Conservation (phyloP, 129 eudicot genomes). For the Apium graveolens region DNA sequence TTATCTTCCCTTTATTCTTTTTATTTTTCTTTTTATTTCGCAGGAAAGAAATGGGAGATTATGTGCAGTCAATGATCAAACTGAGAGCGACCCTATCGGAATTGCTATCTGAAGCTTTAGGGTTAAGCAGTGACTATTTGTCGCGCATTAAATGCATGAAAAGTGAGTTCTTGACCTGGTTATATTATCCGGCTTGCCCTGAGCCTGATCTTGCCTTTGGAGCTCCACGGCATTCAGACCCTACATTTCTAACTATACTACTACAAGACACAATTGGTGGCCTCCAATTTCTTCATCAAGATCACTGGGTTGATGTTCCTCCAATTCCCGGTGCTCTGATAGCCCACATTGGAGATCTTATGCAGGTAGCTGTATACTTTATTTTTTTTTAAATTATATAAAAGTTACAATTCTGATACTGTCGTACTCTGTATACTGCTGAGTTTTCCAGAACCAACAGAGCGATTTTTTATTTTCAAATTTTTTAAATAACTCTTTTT, state of each 20-base stretch:
- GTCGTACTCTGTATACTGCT: not conserved
- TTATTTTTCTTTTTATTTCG: not conserved
- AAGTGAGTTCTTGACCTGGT: constrained; percentile 12
- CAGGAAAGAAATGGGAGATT: constrained; percentile 10
- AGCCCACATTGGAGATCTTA: constrained; percentile 13
- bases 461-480: not conserved
- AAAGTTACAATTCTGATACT: not conserved
- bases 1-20: too few relatives aligned
- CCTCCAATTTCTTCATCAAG: constrained; percentile 15
- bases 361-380: constrained; percentile 8
- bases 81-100: constrained; percentile 8
- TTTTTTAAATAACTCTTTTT: not conserved
- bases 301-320: constrained; percentile 10
- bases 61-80: constrained; percentile 2
- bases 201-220: constrained; percentile 8
- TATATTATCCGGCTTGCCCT: constrained; percentile 13
- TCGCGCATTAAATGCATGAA: constrained; percentile 1
- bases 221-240: constrained; percentile 12
- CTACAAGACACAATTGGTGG: constrained; percentile 12
- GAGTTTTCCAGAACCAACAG: not conserved
- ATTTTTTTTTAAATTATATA: too few relatives aligned
- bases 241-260: constrained; percentile 8
- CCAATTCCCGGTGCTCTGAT: constrained; percentile 12
- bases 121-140: constrained; percentile 10
- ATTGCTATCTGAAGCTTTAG: constrained; percentile 12